A percentile compares a stretch with the other conserved stretches of the same genome.
Evolutionary conservation across 345 rosid species (phyloP).

Genomic region (Trapa bicornis): DNA sequence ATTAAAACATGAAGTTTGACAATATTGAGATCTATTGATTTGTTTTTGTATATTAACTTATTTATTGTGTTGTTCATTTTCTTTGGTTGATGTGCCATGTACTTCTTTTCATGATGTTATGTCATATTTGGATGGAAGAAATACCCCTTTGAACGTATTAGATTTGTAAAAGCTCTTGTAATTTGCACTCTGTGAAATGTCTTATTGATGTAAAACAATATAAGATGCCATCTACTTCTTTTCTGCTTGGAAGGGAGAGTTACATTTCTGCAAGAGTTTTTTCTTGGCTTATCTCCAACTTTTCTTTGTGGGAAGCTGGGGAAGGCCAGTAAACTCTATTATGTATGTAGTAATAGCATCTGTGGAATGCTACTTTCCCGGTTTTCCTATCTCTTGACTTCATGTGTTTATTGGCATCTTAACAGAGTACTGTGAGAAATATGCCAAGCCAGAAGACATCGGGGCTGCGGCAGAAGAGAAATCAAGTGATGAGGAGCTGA

Average conservation of each 20-base stretch:
- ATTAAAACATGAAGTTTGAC: background rate
- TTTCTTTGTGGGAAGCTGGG: background rate
- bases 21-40: too few relatives aligned
- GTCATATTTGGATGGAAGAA: too few relatives aligned
- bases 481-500: constrained; percentile 83
- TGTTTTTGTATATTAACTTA: background rate
- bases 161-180: too few relatives aligned
- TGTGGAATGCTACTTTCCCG: background rate
- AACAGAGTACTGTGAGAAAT: constrained; percentile 74
- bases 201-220: too few relatives aligned
- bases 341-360: background rate
- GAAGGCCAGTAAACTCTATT: background rate
- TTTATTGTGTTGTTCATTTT: background rate
- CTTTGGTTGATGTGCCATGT: background rate
- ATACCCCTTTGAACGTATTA: too few relatives aligned
- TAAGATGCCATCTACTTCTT: background rate
- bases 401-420: background rate
- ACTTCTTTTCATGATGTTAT: background rate
- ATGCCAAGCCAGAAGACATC: constrained; percentile 70
- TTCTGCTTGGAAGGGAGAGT: background rate
- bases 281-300: background rate
- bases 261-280: background rate
- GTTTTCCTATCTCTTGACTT: background rate
- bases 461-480: constrained; percentile 41
- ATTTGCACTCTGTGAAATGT: too few relatives aligned